Evolutionary conservation across 768 basidiomycete species (phyloP), one percentile per base, ranked within the genome.

Genomic region (Sporobolomyces pararoseus): DNA sequence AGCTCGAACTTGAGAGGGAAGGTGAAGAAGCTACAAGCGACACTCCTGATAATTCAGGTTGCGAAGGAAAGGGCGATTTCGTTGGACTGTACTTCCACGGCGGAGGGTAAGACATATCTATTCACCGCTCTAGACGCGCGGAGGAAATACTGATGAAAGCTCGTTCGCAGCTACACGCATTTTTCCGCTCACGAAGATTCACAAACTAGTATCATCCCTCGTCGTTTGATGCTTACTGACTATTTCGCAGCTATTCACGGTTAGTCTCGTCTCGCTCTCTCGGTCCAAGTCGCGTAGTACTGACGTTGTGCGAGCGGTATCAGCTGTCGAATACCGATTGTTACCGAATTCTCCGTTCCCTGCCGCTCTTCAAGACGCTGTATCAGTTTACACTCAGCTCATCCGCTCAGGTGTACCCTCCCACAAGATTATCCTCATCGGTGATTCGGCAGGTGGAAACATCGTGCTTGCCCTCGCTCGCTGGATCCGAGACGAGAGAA

Each of bases 401-500:
- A 82, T 88, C 44, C 62, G 71, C 4, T 32, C 46, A 1, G 69
- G 69, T 34, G 69, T 70, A 4, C 69, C 69, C 0, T 53, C 69
- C 0, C 75, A 68, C 13, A 80, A 88, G 73, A 86, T 91, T 75
- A 82, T 89, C 63, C 58, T 90, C 27, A 82, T 81, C 25, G 90
- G 89, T 4, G 89, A 91, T 77, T 90, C 88, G 1, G 88, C 89
- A 0, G 89, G 90, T 4, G 90, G 83, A 7, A 88, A 90, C 78
- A 84, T 90, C 31, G 85, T 85, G 0, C 70, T 80, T 10, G 74
- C 77, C 0, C 68, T 81, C 23, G 76, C 77, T 6, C 75, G 78
- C 19, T 79, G 79, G 63, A 70, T 81, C 25, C 54, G 65, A 13
- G 73, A 74, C 58, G 63, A 51, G 59, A 37, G 39, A 39, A 53